Evolutionary conservation across 2,329 filamentous ascomycete species (phyloP).

Genomic region (Xylaria sp.): DNA sequence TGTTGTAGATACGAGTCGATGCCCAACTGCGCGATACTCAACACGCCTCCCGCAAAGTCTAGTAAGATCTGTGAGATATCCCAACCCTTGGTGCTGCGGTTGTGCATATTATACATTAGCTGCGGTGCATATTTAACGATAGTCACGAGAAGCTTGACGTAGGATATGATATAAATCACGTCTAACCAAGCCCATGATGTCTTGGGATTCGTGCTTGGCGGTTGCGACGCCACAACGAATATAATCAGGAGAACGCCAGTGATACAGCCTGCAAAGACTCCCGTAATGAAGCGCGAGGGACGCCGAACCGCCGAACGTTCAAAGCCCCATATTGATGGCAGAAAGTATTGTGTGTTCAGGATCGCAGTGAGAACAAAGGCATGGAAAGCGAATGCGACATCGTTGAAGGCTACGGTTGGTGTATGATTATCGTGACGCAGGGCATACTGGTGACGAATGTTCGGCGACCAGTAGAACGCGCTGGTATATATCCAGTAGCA

Average conservation of each 20-base stretch:
- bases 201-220: conserved; percentile 54
- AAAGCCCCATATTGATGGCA: conserved; percentile 79
- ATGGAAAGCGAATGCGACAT: conserved; percentile 88
- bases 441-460: conserved; percentile 85
- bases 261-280: conserved; percentile 76
- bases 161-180: conserved; percentile 76
- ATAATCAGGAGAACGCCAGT: conserved; percentile 63
- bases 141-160: conserved; percentile 89
- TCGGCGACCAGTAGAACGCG: conserved; percentile 81
- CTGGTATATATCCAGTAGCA: conserved; percentile 81
- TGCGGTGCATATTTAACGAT: conserved; percentile 94
- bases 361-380: conserved; percentile 78
- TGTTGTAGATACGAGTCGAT: conserved; percentile 86
- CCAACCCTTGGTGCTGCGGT: conserved; percentile 89
- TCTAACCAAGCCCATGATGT: conserved; percentile 71
- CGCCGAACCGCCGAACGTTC: conserved; percentile 65
- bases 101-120: conserved; percentile 82
- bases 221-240: conserved; percentile 55
- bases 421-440: conserved; percentile 78
- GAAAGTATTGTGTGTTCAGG: conserved; percentile 82
- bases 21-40: conserved; percentile 83
- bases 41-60: conserved; percentile 82
- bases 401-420: conserved; percentile 89
- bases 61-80: conserved; percentile 85
- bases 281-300: conserved; percentile 71